A percentile compares a stretch with the other conserved stretches of the same genome.
Evolutionary conservation across 2,329 filamentous ascomycete genomes (phyloP).

Genomic region (Neonectria ditissima): DNA sequence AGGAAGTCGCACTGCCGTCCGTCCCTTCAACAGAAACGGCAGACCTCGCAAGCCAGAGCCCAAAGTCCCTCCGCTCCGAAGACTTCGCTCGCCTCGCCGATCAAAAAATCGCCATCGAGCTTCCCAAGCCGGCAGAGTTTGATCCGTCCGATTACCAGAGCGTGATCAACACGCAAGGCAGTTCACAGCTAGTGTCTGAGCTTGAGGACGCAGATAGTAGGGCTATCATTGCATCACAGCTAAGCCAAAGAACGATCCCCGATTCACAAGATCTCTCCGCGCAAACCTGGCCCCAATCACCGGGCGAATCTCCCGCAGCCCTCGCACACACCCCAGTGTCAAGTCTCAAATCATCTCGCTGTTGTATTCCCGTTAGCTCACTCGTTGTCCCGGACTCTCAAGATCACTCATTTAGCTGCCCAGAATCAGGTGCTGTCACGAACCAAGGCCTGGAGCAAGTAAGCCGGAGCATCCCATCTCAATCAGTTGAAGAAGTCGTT

Average conservation of each 20-base stretch:
- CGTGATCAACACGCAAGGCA: constrained; percentile 46
- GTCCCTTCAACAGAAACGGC: constrained; percentile 41
- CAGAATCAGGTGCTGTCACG: constrained; percentile 6
- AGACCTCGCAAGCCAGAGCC: constrained; percentile 35
- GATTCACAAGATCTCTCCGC: constrained; percentile 57
- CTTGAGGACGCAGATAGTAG: constrained; percentile 52
- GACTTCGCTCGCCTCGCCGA: constrained; percentile 21
- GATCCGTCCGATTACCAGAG: constrained; percentile 53
- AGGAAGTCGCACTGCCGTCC: constrained; percentile 48
- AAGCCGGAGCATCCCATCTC: constrained; percentile 11
- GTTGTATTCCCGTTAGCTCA: constrained; percentile 15
- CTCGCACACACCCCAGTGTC: constrained; percentile 12
- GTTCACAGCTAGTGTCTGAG: constrained; percentile 46
- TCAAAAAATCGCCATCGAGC: constrained; percentile 45
- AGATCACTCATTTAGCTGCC: constrained; percentile 28
- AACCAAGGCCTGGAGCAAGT: constrained; percentile 4
- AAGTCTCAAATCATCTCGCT: constrained; percentile 19
- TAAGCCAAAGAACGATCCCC: constrained; percentile 55
- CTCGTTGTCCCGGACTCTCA: constrained; percentile 41
- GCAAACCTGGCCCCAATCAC: constrained; percentile 36
- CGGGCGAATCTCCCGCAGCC: constrained; percentile 16
- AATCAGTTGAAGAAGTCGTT: constrained; percentile 26
- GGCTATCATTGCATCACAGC: constrained; percentile 45
- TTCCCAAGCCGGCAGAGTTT: constrained; percentile 48
- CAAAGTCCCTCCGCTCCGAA: constrained; percentile 30